These are phyloP conservation scores for Penicillium sp. DNA, from an alignment of 2,329 filamentous ascomycete species.

Conservation along the genomic window DNA sequence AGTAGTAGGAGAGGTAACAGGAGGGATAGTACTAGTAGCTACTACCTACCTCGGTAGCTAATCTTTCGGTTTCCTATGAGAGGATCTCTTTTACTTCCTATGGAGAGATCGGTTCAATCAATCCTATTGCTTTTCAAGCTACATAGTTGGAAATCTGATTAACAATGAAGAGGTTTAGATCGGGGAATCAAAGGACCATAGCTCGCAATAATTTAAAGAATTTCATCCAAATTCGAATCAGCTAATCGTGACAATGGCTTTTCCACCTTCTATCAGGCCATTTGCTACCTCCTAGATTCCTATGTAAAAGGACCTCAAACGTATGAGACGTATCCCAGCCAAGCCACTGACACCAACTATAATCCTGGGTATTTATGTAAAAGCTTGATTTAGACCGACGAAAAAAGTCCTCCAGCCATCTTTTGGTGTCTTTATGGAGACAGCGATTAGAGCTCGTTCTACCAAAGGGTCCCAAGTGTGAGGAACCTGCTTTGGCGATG, in stretches of 20 bases:
- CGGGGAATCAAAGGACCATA: too few species aligned
- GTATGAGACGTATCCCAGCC: not conserved
- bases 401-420: slow-evolving; percentile 3
- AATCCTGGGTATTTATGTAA: slow-evolving; percentile 1
- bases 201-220: too few species aligned
- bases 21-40: too few species aligned
- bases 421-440: slow-evolving; percentile 4
- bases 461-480: slow-evolving; percentile 3
- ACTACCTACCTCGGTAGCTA: too few species aligned
- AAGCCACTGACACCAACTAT: slow-evolving; percentile 3
- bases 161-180: too few species aligned
- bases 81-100: too few species aligned
- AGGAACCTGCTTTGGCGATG: slow-evolving; percentile 1
- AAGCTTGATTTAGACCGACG: slow-evolving; percentile 2
- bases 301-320: slow-evolving; percentile 2
- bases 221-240: not conserved
- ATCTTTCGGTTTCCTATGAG: too few species aligned
- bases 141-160: too few species aligned
- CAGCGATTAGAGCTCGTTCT: slow-evolving; percentile 4
- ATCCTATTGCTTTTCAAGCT: not conserved
- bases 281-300: slow-evolving; percentile 4
- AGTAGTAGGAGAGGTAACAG: too few species aligned
- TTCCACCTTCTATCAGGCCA: slow-evolving; percentile 3
- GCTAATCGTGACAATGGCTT: slow-evolving; percentile 3
- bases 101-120: too few species aligned